Percentiles rank a stretch among this genome's conserved stretches.
These are phyloP conservation scores for Atalantia buxifolia DNA, from an alignment of 345 rosid genomes.

Conservation along the genomic window DNA sequence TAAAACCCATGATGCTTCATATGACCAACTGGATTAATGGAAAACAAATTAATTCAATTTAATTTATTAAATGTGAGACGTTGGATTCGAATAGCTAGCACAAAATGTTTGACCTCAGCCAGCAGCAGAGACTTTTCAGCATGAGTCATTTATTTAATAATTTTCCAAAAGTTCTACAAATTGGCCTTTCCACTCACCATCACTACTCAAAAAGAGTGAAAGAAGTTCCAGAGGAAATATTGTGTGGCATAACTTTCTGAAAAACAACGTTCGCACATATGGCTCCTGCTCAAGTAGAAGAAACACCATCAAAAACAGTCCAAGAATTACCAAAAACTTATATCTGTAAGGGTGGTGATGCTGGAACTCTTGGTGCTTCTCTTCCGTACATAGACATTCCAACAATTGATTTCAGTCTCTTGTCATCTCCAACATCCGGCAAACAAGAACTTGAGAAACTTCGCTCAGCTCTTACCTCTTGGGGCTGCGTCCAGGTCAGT, in stretches of 20 bases:
- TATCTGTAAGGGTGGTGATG: conserved; percentile 25
- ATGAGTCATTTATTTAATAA: no score
- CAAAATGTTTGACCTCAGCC: no score
- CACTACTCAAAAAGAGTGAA: no score
- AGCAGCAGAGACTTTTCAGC: no score
- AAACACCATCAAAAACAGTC: not conserved
- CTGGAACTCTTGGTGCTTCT: conserved; percentile 18
- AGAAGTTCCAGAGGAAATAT: not conserved
- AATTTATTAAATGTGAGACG: no score
- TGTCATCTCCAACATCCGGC: conserved; percentile 14
- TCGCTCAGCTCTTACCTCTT: conserved; percentile 44
- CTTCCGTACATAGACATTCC: conserved; percentile 50
- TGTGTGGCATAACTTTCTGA: not conserved
- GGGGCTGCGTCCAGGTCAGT: conserved; percentile 82
- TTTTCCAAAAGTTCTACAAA: no score
- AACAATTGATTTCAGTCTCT: conserved; percentile 50
- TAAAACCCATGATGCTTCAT: no score
- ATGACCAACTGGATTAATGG: no score
- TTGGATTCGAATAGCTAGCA: no score
- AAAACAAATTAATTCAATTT: no score
- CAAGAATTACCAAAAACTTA: conserved; percentile 45
- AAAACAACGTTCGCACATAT: no score
- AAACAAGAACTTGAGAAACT: conserved; percentile 46
- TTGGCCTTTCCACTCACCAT: no score
- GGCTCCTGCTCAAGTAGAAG: not conserved